Evolutionary conservation across 345 rosid species (phyloP).

Genomic region (Combretum micranthum): DNA sequence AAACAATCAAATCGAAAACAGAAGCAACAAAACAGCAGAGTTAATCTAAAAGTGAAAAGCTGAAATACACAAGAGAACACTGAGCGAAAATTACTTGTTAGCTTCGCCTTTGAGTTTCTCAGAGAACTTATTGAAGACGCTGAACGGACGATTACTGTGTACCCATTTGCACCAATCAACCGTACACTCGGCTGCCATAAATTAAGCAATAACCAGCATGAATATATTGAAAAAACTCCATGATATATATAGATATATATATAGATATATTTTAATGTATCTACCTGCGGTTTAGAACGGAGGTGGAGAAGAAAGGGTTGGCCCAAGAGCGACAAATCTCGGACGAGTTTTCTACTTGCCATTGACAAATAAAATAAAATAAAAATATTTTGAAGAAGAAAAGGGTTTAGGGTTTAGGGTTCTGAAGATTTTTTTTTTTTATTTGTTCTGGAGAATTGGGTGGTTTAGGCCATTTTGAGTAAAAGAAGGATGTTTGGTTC

Average conservation of each 20-base stretch:
- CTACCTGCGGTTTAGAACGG: slow-evolving; percentile 36
- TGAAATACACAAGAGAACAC: neutral
- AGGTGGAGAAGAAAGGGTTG: slow-evolving; percentile 34
- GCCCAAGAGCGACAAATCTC: slow-evolving; percentile 51
- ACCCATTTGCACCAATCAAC: slow-evolving; percentile 28
- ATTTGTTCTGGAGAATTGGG: too few species aligned
- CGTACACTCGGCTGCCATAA: slow-evolving; percentile 21
- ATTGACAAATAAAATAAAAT: slow-evolving; percentile 16
- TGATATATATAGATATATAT: neutral
- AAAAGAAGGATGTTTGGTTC: too few species aligned
- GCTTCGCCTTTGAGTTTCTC: slow-evolving; percentile 73
- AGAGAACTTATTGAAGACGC: slow-evolving; percentile 76
- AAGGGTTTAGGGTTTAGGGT: neutral
- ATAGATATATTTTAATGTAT: neutral
- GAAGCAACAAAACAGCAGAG: neutral
- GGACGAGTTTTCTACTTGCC: slow-evolving; percentile 77
- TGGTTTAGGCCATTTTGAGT: too few species aligned
- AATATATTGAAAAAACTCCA: neutral
- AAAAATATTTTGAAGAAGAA: neutral
- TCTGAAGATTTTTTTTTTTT: too few species aligned
- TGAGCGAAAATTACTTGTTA: slow-evolving; percentile 34
- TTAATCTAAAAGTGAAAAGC: neutral
- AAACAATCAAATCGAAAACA: too few species aligned
- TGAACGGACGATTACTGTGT: slow-evolving; percentile 40
- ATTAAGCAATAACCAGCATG: neutral